A percentile compares a stretch with the other conserved stretches of the same genome.
These are phyloP conservation scores for Fusarium xylarioides DNA, from an alignment of 2,329 filamentous ascomycete species.

Conservation along the genomic window DNA sequence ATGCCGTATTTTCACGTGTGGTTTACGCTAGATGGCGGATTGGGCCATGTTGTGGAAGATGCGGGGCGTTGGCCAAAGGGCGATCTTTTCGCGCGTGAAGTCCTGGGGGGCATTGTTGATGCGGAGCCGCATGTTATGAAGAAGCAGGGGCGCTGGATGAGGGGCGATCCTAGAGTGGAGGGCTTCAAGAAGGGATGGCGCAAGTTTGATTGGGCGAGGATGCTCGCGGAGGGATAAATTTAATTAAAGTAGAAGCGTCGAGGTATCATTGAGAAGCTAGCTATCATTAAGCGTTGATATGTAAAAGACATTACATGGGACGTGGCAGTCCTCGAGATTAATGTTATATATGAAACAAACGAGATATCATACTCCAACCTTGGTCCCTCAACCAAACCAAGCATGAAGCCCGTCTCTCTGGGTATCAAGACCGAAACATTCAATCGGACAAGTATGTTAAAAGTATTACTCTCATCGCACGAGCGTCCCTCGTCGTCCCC, in stretches of 20 bases:
- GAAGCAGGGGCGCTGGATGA: conserved; percentile 86
- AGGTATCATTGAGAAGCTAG: background rate
- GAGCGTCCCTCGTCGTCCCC: conserved; percentile 43
- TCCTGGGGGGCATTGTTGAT: conserved; percentile 92
- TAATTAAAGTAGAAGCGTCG: background rate
- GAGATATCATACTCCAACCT: conserved; percentile 4
- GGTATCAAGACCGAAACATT: conserved; percentile 33
- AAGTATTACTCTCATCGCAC: conserved; percentile 16
- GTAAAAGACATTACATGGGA: conserved; percentile 39
- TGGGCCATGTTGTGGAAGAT: conserved; percentile 94
- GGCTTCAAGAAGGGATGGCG: conserved; percentile 86
- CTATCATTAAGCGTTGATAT: conserved; percentile 19
- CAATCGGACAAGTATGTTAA: background rate
- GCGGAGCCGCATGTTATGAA: conserved; percentile 83
- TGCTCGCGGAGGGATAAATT: conserved; percentile 55
- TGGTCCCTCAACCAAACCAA: background rate
- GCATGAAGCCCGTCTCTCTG: conserved; percentile 2
- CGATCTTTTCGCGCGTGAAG: conserved; percentile 91
- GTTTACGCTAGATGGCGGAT: conserved; percentile 90
- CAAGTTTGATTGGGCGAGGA: conserved; percentile 87
- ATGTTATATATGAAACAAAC: conserved; percentile 36
- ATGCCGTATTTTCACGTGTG: conserved; percentile 99
- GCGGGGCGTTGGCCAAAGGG: conserved; percentile 84
- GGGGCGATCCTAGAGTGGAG: conserved; percentile 74
- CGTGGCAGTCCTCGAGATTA: conserved; percentile 32